phyloP scores from a whole-genome alignment of 2,329 filamentous ascomycete species.

The Cytospora mali region DNA sequence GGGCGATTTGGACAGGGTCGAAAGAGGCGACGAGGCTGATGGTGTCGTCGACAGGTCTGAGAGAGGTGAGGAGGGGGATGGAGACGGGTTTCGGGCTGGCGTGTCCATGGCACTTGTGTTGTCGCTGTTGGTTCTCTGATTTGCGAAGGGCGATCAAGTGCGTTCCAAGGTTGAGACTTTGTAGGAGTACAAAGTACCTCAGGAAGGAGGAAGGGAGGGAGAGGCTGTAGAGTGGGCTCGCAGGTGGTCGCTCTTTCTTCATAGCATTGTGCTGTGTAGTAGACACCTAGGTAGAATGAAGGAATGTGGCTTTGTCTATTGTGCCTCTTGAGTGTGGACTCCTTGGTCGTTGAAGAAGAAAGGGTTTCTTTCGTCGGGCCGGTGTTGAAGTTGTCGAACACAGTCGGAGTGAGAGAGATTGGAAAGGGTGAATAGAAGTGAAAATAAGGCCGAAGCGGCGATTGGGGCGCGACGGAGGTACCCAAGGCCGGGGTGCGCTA shows the following conservation, averaged over 20 bases:
- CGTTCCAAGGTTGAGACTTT: slow-evolving; percentile 10
- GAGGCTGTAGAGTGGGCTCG: slow-evolving; percentile 8
- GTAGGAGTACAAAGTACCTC: slow-evolving; percentile 8
- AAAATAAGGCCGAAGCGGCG: slow-evolving; percentile 13
- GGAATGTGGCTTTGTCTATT: slow-evolving; percentile 2
- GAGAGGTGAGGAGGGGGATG: slow-evolving; percentile 57
- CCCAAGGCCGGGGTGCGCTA: neutral
- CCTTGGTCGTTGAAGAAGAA: slow-evolving; percentile 2
- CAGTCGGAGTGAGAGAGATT: neutral
- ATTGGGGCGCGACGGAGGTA: slow-evolving; percentile 9
- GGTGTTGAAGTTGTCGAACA: slow-evolving; percentile 11
- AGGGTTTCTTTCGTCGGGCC: neutral
- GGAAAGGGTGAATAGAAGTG: slow-evolving; percentile 9
- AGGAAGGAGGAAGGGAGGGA: slow-evolving; percentile 17
- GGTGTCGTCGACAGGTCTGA: slow-evolving; percentile 56
- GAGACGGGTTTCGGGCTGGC: slow-evolving; percentile 35
- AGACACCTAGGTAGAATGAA: no score
- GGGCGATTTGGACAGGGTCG: slow-evolving; percentile 56
- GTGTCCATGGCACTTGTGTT: slow-evolving; percentile 22
- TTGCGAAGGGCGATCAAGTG: slow-evolving; percentile 5
- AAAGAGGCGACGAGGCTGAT: slow-evolving; percentile 54
- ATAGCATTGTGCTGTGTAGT: slow-evolving; percentile 23
- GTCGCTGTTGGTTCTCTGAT: slow-evolving; percentile 15
- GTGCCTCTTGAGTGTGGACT: neutral
- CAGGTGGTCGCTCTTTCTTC: slow-evolving; percentile 17